Evolutionary conservation across 345 rosid species (phyloP).

Genomic region (Turritis glabra): DNA sequence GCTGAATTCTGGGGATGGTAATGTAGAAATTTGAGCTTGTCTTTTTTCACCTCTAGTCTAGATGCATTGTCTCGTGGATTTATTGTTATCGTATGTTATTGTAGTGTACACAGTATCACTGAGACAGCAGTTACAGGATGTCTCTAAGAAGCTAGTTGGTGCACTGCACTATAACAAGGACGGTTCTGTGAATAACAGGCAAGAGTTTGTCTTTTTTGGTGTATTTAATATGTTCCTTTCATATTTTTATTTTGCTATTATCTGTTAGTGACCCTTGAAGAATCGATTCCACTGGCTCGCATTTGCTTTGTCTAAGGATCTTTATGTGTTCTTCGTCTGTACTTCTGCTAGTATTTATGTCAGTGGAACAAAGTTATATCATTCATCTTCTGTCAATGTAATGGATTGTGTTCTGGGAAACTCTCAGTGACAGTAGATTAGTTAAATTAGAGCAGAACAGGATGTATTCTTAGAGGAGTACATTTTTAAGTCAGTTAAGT

Average conservation of each 20-base stretch:
- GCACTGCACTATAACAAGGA: slow-evolving; percentile 96
- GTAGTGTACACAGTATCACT: slow-evolving; percentile 96
- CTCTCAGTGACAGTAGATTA: not conserved
- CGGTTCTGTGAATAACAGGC: slow-evolving; percentile 89
- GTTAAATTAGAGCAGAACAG: not conserved
- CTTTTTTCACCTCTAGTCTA: not conserved
- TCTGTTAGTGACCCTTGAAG: not conserved
- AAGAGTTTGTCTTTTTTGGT: slow-evolving; percentile 33
- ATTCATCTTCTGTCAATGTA: not conserved
- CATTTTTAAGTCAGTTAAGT: not conserved
- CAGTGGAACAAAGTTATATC: not conserved
- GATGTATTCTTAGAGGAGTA: not conserved
- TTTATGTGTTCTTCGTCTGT: slow-evolving; percentile 8
- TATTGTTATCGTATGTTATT: slow-evolving; percentile 41
- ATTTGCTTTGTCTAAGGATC: not conserved
- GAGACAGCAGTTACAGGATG: slow-evolving; percentile 97
- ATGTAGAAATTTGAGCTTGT: slow-evolving; percentile 22
- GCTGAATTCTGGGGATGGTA: slow-evolving; percentile 96
- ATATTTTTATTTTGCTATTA: not conserved
- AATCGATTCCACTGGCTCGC: not conserved
- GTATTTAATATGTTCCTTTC: not conserved
- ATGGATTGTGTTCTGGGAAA: not conserved
- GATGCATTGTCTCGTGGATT: slow-evolving; percentile 28
- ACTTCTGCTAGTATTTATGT: slow-evolving; percentile 3
- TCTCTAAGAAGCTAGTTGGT: slow-evolving; percentile 94